phyloP scores from a whole-genome alignment of 2,329 filamentous ascomycete species.

The Periconia sp. region DNA sequence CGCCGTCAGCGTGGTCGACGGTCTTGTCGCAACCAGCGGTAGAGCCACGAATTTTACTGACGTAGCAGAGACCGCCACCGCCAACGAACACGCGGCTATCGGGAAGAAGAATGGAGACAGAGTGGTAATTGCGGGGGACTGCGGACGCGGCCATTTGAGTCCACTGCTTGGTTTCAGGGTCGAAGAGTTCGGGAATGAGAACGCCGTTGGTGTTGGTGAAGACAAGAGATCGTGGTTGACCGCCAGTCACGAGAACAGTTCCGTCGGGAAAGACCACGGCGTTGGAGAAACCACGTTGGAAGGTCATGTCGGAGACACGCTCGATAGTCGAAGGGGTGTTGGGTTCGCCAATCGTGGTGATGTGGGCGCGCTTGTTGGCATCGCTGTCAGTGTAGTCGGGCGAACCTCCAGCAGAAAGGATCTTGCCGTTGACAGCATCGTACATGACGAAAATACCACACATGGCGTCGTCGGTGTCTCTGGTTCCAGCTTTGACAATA shows the following conservation, averaged over 20 bases:
- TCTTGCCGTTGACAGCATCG: conserved; percentile 57
- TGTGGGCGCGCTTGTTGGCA: conserved; percentile 7
- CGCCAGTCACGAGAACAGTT: conserved; percentile 25
- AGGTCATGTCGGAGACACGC: conserved; percentile 14
- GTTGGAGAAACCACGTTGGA: conserved; percentile 19
- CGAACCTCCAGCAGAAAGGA: conserved; percentile 56
- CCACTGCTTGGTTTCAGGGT: conserved; percentile 19
- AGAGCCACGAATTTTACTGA: conserved; percentile 9
- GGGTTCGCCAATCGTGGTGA: conserved; percentile 20
- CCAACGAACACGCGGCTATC: conserved; percentile 23
- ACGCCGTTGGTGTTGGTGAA: conserved; percentile 16
- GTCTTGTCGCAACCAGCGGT: conserved; percentile 1
- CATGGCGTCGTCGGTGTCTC: conserved; percentile 56
- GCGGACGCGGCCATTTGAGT: conserved; percentile 16
- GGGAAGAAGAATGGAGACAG: conserved; percentile 21
- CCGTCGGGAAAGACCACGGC: conserved; percentile 25
- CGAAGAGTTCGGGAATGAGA: conserved; percentile 20
- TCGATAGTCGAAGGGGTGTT: conserved; percentile 14
- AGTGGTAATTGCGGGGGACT: conserved; percentile 24
- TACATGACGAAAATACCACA: conserved; percentile 60
- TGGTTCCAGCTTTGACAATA: conserved; percentile 46
- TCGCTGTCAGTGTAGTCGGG: conserved; percentile 41
- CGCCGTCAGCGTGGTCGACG: conserved; percentile 25
- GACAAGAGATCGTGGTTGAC: conserved; percentile 10
- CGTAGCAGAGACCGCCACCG: conserved; percentile 15